A percentile compares a stretch with the other conserved stretches of the same genome.
Conservation (phyloP, 2,329 filamentous ascomycete genomes). For the Stagonosporopsis tanaceti region DNA sequence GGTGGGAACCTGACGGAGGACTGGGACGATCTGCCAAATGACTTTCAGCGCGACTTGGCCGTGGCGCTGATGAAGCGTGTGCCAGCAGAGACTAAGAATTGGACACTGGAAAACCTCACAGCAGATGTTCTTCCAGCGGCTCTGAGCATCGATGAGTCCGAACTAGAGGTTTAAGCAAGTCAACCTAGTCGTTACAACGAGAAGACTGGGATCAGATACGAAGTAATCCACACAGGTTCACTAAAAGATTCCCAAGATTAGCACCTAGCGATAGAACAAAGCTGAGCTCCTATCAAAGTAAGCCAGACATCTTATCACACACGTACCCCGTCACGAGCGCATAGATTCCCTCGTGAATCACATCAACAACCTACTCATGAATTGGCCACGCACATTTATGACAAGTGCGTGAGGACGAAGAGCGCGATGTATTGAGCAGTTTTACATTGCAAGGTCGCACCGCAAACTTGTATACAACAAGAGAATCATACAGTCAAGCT, state of each 20-base stretch:
- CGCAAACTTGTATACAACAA: no score
- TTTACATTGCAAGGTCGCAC: no score
- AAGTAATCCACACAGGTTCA: no score
- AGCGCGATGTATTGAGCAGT: no score
- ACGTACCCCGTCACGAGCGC: constrained; percentile 38
- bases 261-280: no score
- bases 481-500: not conserved
- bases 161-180: not conserved
- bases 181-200: no score
- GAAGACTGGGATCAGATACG: no score
- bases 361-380: constrained; percentile 44
- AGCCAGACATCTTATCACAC: constrained; percentile 22
- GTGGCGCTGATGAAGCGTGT: not conserved
- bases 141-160: not conserved
- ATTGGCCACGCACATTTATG: constrained; percentile 33
- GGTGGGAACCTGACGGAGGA: not conserved
- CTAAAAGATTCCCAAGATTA: no score
- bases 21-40: not conserved
- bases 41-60: not conserved
- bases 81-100: not conserved
- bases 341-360: constrained; percentile 42
- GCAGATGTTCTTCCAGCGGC: not conserved
- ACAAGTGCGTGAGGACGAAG: no score
- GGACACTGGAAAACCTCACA: not conserved
- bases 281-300: constrained; percentile 14